Conservation (phyloP, 768 basidiomycete genomes). For the Rhodotorula babjevae region DNA sequence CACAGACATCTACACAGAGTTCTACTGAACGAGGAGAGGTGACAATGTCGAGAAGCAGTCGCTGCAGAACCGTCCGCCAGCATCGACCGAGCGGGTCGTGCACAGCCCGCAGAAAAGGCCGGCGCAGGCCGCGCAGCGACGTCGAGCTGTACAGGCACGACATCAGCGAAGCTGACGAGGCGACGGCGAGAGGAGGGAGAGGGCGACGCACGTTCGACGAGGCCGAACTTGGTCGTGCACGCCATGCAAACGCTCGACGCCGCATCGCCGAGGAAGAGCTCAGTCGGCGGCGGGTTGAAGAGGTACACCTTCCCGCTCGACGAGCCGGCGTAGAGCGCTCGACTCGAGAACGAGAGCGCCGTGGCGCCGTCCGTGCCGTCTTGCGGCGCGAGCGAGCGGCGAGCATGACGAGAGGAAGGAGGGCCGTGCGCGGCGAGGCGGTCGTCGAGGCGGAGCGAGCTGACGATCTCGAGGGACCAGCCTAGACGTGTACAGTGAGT, state of each 20-base stretch:
- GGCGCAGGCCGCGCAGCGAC: background rate
- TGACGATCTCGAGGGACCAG: background rate
- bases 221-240: background rate
- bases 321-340: constrained; percentile 7
- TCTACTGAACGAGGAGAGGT: background rate
- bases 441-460: background rate
- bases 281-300: background rate
- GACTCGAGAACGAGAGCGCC: background rate
- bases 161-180: too few relatives aligned
- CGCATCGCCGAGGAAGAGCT: constrained; percentile 5
- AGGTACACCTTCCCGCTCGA: background rate
- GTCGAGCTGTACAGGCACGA: background rate
- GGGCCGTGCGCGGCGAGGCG: background rate
- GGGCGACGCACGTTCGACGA: constrained; percentile 6
- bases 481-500: too few relatives aligned
- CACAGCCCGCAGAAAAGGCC: background rate
- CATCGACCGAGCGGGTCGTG: background rate
- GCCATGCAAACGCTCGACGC: background rate
- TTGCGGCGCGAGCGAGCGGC: background rate
- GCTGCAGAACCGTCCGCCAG: background rate
- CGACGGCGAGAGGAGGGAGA: background rate
- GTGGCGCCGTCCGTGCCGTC: background rate
- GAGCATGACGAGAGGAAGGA: background rate
- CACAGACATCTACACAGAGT: too few relatives aligned
- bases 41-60: background rate